Evolutionary conservation across 176 grass and related monocot species (phyloP).

Genomic region (Oryza glaberrima): DNA sequence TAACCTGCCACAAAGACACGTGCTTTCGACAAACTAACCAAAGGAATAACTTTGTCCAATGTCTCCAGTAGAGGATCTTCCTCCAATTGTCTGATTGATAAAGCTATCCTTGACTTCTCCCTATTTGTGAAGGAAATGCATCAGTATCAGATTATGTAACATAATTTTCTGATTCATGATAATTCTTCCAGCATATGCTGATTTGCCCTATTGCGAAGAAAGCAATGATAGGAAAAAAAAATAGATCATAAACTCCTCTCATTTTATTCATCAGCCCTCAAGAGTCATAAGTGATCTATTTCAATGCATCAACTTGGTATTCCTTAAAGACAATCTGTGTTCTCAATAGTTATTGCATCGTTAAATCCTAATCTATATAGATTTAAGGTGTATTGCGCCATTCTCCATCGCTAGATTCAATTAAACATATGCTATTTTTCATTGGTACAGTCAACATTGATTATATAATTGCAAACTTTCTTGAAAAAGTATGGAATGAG

Average conservation of each 20-base stretch:
- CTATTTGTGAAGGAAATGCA: slow-evolving; percentile 44
- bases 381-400: neutral
- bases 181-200: neutral
- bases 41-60: slow-evolving; percentile 93
- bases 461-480: neutral
- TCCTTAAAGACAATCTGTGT: neutral
- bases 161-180: slow-evolving; percentile 5
- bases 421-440: neutral
- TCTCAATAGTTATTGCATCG: neutral
- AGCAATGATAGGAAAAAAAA: neutral
- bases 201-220: neutral
- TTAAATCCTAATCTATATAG: neutral
- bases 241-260: neutral
- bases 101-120: slow-evolving; percentile 77
- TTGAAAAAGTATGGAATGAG: neutral
- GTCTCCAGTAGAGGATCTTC: slow-evolving; percentile 90
- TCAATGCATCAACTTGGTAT: neutral
- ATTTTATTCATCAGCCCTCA: neutral
- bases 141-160: slow-evolving; percentile 1
- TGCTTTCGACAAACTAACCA: slow-evolving; percentile 44
- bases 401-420: neutral
- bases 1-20: neutral
- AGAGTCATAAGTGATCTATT: no score
- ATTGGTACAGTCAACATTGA: neutral
- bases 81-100: slow-evolving; percentile 94